Percentiles rank a stretch among this genome's conserved stretches.
Evolutionary conservation across 495 filamentous ascomycete genomes (phyloP).

Genomic region (Penicillium ochrochloron): DNA sequence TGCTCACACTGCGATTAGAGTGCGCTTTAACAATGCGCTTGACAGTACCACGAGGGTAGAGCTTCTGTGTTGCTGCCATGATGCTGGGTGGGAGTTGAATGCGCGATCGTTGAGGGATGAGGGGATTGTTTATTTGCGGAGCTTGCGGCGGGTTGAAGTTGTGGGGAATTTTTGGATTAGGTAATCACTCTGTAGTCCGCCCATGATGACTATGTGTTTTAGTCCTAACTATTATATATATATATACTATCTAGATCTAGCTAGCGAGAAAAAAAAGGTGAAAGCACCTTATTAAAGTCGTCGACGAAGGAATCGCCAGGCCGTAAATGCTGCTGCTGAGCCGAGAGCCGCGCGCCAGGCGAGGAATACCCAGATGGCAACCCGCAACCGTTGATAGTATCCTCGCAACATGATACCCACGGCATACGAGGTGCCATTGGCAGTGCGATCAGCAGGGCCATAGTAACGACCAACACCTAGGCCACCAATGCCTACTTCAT

Average conservation of each 20-base stretch:
- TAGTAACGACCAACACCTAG: conserved; percentile 54
- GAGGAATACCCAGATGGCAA: conserved; percentile 59
- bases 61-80: conserved; percentile 62
- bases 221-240: background rate
- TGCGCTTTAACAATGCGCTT: conserved; percentile 91
- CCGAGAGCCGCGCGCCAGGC: conserved; percentile 45
- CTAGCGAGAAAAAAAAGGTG: conserved; percentile 4
- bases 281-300: conserved; percentile 6
- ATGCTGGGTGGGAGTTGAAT: background rate
- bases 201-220: background rate
- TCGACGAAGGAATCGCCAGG: conserved; percentile 39
- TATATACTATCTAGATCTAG: conserved; percentile 12
- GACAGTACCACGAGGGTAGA: conserved; percentile 83
- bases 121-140: conserved; percentile 23
- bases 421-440: conserved; percentile 45
- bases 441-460: conserved; percentile 33
- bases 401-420: conserved; percentile 69
- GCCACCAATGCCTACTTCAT: conserved; percentile 51
- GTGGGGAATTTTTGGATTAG: conserved; percentile 2
- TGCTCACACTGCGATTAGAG: conserved; percentile 75
- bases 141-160: conserved; percentile 3
- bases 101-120: background rate
- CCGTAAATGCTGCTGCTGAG: conserved; percentile 37
- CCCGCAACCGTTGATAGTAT: conserved; percentile 67
- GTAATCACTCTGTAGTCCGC: conserved; percentile 4